These are phyloP conservation scores for Kodamaea hsintzibuensis DNA, from an alignment of 805 yeast species.

Conservation along the genomic window DNA sequence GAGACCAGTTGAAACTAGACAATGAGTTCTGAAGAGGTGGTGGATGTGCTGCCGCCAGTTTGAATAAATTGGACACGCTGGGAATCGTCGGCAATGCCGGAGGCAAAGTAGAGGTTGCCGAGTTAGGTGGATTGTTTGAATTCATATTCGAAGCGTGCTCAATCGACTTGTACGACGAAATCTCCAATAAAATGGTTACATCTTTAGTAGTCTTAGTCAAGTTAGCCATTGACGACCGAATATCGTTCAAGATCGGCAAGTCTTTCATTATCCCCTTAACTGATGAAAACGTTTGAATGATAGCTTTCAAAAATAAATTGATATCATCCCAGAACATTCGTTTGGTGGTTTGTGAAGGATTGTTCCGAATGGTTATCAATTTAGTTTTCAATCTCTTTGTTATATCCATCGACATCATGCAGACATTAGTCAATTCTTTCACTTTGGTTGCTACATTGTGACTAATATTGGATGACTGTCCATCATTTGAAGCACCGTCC, in stretches of 20 bases:
- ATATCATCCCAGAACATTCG: constrained; percentile 82
- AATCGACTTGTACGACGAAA: constrained; percentile 34
- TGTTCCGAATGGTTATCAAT: constrained; percentile 51
- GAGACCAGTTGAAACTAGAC: constrained; percentile 17
- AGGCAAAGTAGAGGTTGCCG: constrained; percentile 17
- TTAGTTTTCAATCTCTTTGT: constrained; percentile 64
- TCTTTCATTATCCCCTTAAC: constrained; percentile 83
- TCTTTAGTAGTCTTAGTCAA: constrained; percentile 90
- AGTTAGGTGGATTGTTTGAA: neutral
- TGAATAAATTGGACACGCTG: constrained; percentile 34
- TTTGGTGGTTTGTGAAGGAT: constrained; percentile 51
- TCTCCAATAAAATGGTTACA: constrained; percentile 80
- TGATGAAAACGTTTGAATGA: constrained; percentile 78
- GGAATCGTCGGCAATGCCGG: constrained; percentile 31
- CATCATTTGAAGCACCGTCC: neutral
- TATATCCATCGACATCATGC: constrained; percentile 79
- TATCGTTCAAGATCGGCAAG: constrained; percentile 75
- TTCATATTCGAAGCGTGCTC: neutral
- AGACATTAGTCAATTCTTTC: constrained; percentile 73
- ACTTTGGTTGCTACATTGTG: constrained; percentile 60
- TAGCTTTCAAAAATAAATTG: constrained; percentile 76
- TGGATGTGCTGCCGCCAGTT: constrained; percentile 29
- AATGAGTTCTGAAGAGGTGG: constrained; percentile 16
- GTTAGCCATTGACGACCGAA: constrained; percentile 74
- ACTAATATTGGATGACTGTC: constrained; percentile 19